Evolutionary conservation across 495 filamentous ascomycete species (phyloP).

Genomic region (Platismatia glauca): DNA sequence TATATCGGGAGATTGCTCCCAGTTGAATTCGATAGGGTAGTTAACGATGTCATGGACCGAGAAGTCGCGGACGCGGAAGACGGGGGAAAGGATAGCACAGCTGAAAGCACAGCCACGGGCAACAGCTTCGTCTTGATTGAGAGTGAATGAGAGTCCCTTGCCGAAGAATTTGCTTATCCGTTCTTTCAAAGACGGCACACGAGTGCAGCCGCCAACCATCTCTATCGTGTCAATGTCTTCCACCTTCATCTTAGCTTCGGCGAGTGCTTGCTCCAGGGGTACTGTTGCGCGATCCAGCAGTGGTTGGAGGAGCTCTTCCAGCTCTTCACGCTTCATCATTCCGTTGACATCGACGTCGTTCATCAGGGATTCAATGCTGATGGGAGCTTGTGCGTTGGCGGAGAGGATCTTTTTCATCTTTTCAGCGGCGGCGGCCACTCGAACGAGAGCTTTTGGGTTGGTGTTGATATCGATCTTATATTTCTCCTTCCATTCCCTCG

Average conservation of each 20-base stretch:
- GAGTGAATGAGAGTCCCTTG: conserved; percentile 87
- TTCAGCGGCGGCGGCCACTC: conserved; percentile 80
- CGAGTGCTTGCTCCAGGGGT: conserved; percentile 81
- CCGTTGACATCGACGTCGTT: conserved; percentile 87
- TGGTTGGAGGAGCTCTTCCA: conserved; percentile 83
- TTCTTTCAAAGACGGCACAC: conserved; percentile 89
- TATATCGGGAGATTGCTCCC: conserved; percentile 98
- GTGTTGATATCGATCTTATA: conserved; percentile 83
- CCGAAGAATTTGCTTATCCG: conserved; percentile 82
- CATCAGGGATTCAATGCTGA: conserved; percentile 98
- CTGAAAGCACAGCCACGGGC: conserved; percentile 95
- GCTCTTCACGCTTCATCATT: conserved; percentile 86
- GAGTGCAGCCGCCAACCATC: conserved; percentile 89
- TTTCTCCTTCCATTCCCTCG: conserved; percentile 87
- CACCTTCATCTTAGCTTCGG: conserved; percentile 76
- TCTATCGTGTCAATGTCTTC: conserved; percentile 94
- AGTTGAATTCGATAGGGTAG: conserved; percentile 98
- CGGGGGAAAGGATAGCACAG: conserved; percentile 94
- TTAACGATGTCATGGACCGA: conserved; percentile 92
- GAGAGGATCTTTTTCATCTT: conserved; percentile 99
- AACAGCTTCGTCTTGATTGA: conserved; percentile 97
- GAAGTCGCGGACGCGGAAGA: conserved; percentile 98
- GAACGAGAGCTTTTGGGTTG: conserved; percentile 80
- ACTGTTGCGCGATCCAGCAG: conserved; percentile 63
- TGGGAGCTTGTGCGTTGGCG: conserved; percentile 83